Percentiles rank a stretch among this genome's conserved stretches.
phyloP scores from a whole-genome alignment of 2,329 filamentous ascomycete genomes.

The Colletotrichum camelliae region DNA sequence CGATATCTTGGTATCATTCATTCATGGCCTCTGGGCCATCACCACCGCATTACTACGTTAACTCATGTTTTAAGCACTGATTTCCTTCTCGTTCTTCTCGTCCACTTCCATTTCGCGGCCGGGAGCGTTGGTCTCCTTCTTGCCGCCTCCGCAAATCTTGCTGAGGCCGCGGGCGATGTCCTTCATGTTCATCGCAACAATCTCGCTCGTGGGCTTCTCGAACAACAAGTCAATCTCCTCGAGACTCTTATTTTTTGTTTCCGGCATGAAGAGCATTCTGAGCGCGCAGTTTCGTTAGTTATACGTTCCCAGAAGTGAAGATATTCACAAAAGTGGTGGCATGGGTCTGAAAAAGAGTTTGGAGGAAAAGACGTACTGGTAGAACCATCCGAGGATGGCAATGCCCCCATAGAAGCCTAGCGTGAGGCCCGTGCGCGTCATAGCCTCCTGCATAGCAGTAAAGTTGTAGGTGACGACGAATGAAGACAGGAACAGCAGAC shows the following conservation, averaged over 20 bases:
- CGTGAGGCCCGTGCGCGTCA: constrained; percentile 68
- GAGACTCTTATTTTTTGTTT: constrained; percentile 72
- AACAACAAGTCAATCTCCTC: constrained; percentile 77
- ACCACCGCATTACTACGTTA: background rate
- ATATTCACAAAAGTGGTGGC: background rate
- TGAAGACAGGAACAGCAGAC: constrained; percentile 71
- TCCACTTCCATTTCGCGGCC: background rate
- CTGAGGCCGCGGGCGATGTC: background rate
- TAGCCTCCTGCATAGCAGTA: constrained; percentile 70
- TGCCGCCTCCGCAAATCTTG: background rate
- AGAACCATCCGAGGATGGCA: constrained; percentile 72
- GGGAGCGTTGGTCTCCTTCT: background rate
- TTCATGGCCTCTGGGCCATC: background rate
- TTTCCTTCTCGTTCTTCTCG: background rate
- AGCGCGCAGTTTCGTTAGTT: background rate
- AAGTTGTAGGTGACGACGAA: constrained; percentile 82
- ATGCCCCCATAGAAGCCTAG: constrained; percentile 79
- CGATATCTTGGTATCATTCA: background rate
- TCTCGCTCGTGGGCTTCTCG: constrained; percentile 64
- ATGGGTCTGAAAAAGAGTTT: background rate
- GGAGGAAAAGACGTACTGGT: constrained; percentile 48
- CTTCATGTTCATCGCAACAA: constrained; percentile 63
- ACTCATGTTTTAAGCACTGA: background rate
- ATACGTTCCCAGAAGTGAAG: background rate
- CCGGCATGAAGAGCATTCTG: constrained; percentile 73